Evolutionary conservation across 2,329 filamentous ascomycete species (phyloP), one percentile per base, ranked within the genome.

Genomic region (Paracamarosporium sp.): DNA sequence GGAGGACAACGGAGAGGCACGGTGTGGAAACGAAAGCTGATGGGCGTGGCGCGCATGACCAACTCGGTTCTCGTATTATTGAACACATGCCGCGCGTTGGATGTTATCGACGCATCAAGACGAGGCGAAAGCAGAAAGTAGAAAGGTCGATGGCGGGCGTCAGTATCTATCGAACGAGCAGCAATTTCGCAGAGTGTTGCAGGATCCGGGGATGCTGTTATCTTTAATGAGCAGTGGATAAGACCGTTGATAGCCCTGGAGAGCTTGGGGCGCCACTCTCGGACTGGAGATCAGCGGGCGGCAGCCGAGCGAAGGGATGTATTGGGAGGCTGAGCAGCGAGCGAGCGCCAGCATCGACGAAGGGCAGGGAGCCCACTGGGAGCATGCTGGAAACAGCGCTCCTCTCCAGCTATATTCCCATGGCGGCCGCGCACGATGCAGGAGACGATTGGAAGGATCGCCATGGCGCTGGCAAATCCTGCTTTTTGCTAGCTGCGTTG

Each of bases 151-250:
- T 20, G 47, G 40, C 33, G 5, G 38, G 24, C 33, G 24, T 50
- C 25, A 8, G 22, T 40, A 9, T 28, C 24, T 22, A 40, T 38
- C 15, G 13, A 48, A 1, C 15, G 36, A 40, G 6, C 12, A 38
- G 3, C 9, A 20, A 38, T 40, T 28, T 52, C 50, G 36, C 36
- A 13, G 15, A 11, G 27, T 43, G 38, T 13, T 24, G 50, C 27
- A 52, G 36, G 50, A 43, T 43, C 5, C 13, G 36, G 17, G 50
- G 47, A 17, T 2, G 17, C 35, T 28, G 53, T 50, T 55, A 50
- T 55, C 53, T 48, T 44, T 35, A 44, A 50, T 55, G 33, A 48
- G 46, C 41, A 35, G 24, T 17, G 17, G 53, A 27, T 24, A 36
- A 45, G 33, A 36, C 45, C 52, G 33, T 48, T 55, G 35, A 8